Percentiles rank a stretch among this genome's conserved stretches.
These are phyloP conservation scores for Neodidymelliopsis sp. DNA, from an alignment of 2,329 filamentous ascomycete species.

Conservation along the genomic window DNA sequence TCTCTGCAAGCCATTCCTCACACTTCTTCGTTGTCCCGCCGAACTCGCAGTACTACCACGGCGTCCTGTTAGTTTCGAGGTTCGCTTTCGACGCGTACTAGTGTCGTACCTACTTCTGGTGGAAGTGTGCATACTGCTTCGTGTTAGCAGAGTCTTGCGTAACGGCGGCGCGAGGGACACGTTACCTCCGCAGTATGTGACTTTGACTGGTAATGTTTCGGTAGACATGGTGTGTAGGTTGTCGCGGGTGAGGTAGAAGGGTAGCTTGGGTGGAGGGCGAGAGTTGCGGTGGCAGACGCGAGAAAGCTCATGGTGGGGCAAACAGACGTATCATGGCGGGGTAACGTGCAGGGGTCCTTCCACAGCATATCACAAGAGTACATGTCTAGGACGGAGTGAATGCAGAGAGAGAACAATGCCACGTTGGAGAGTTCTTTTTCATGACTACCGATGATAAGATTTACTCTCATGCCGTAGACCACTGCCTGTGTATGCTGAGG, in stretches of 20 bases:
- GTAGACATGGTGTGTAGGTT: conserved; percentile 35
- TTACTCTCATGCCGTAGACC: too few relatives aligned
- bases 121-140: conserved; percentile 68
- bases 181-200: conserved; percentile 69
- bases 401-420: too few relatives aligned
- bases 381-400: too few relatives aligned
- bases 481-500: too few relatives aligned
- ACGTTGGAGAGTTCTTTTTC: too few relatives aligned
- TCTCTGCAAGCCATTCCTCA: conserved; percentile 88
- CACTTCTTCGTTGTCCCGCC: conserved; percentile 96
- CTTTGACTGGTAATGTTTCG: conserved; percentile 57
- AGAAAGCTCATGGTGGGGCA: conserved; percentile 25
- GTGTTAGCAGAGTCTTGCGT: conserved; percentile 27
- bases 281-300: conserved; percentile 23
- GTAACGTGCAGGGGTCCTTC: conserved; percentile 17
- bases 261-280: conserved; percentile 5
- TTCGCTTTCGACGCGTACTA: conserved; percentile 10
- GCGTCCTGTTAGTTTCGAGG: conserved; percentile 17
- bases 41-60: conserved; percentile 91
- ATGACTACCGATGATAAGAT: too few relatives aligned
- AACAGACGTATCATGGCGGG: conserved; percentile 18
- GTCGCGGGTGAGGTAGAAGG: background rate
- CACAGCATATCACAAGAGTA: too few relatives aligned
- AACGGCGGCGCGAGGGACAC: conserved; percentile 20
- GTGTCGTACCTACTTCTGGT: conserved; percentile 67